Evolutionary conservation across 208 protist species (phyloP), one percentile per base, ranked within the genome.

Genomic region (Jaenimonas drosophilae): DNA sequence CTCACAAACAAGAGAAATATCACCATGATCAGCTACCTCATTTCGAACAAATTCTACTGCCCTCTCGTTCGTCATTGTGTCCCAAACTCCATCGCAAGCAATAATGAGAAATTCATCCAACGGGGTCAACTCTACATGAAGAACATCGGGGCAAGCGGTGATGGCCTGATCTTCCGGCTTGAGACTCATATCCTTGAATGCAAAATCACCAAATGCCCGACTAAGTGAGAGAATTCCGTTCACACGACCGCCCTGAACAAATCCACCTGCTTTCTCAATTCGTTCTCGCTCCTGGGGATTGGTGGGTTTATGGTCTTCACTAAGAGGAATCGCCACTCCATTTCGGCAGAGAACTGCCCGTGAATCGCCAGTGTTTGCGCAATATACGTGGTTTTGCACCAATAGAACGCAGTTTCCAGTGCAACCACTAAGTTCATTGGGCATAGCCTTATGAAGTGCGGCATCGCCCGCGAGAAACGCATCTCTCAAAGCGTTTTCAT

Each of bases 221-320:
- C 83, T 95, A 38, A 98, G 73, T n/a, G 93, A 96, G 26, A 98
- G 71, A 26, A 93, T 73, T 6, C 95, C 94, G 69, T 96, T 97
- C 2, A 97, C 94, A 39, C 95, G 75, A 12, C 88, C 85, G 46
- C 64, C 75, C 33, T 88, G 70, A 23, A 98, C 91, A 69, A 76
- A 96, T 6, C 83, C 84, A 17, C 89, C 91, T 20, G 92, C 88
- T 11, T 60, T 76, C 31, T 50, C 63, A 30, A 98, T 97, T 1
- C 95, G 79, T 31, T 84, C 64, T 24, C 51, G 69, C 52, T 97
- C 91, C 17, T 50, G 60, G 1, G 53, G 59, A 36, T 95, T 81
- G 1, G 55, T 93, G 0, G 94, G 94, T 59, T 97, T 97, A 67
- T 98, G 95, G 59, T 98, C 95, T 32, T 92, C 86, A 36, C 82